These are phyloP conservation scores for Epichloe bromicola DNA, from an alignment of 2,329 filamentous ascomycete species.

Conservation along the genomic window DNA sequence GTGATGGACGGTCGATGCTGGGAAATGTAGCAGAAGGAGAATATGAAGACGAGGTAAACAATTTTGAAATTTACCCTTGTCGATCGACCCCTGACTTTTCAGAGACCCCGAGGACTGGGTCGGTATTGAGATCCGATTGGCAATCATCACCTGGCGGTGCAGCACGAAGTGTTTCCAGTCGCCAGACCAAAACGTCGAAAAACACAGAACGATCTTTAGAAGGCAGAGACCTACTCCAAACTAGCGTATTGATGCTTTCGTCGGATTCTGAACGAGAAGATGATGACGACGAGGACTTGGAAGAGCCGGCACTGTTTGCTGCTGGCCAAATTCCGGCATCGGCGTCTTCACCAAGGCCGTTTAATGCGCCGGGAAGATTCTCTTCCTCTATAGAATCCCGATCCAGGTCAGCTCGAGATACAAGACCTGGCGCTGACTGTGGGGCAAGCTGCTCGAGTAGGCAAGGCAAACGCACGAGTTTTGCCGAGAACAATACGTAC, in stretches of 20 bases:
- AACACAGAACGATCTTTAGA: conserved; percentile 32
- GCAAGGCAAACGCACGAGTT: conserved; percentile 27
- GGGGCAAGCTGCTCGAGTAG: conserved; percentile 14
- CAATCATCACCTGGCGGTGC: conserved; percentile 26
- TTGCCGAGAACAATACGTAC: conserved; percentile 27
- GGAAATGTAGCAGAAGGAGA: not conserved
- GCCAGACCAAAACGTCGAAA: conserved; percentile 39
- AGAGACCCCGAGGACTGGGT: conserved; percentile 10
- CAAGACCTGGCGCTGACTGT: not conserved
- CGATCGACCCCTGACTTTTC: conserved; percentile 2
- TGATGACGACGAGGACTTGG: conserved; percentile 9
- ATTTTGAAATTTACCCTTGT: not conserved
- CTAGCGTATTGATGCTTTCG: conserved; percentile 42
- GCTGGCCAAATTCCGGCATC: not conserved
- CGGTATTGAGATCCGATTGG: conserved; percentile 10
- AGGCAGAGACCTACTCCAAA: conserved; percentile 39
- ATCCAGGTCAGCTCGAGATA: conserved; percentile 8
- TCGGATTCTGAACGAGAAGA: conserved; percentile 42
- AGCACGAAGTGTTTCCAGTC: conserved; percentile 40
- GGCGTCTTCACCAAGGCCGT: not conserved
- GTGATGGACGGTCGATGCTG: not conserved
- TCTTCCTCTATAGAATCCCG: conserved; percentile 3
- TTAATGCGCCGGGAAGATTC: conserved; percentile 1
- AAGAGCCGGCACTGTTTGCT: not conserved
- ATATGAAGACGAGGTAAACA: not conserved